Conservation (phyloP, 768 basidiomycete species). For the Phaeotremella skinneri region DNA sequence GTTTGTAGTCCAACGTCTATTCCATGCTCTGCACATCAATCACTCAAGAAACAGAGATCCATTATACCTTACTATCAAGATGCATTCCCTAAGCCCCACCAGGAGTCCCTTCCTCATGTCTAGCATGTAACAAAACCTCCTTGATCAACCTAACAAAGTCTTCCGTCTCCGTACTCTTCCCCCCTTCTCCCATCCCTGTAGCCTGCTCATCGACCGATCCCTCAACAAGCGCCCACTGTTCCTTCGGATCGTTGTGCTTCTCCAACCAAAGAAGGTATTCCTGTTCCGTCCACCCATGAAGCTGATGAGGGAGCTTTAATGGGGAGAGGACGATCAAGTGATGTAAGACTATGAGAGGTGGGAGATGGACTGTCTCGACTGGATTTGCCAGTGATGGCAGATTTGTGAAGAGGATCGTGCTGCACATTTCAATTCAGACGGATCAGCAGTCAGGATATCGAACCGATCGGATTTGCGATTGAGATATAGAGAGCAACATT, state of each 20-base stretch:
- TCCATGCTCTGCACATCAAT: too few relatives aligned
- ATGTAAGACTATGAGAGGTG: conserved; percentile 75
- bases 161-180: conserved; percentile 50
- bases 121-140: conserved; percentile 60
- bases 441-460: not conserved
- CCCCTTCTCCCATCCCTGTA: conserved; percentile 62
- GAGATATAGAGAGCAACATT: not conserved
- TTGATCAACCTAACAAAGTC: conserved; percentile 69
- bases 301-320: conserved; percentile 67
- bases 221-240: conserved; percentile 76
- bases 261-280: conserved; percentile 97
- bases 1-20: too few relatives aligned
- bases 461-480: not conserved
- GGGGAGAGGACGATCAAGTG: conserved; percentile 91
- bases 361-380: conserved; percentile 69
- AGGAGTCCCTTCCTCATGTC: conserved; percentile 32
- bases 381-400: conserved; percentile 66
- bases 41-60: too few relatives aligned
- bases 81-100: conserved; percentile 4
- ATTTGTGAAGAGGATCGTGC: conserved; percentile 86
- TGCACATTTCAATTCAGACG: conserved; percentile 45
- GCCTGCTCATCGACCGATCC: conserved; percentile 60
- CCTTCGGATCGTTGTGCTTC: conserved; percentile 72
- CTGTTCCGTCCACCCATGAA: conserved; percentile 91
- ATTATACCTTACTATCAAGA: too few relatives aligned